phyloP scores from a whole-genome alignment of 2,329 filamentous ascomycete species.

The Talaromyces verruculosus region DNA sequence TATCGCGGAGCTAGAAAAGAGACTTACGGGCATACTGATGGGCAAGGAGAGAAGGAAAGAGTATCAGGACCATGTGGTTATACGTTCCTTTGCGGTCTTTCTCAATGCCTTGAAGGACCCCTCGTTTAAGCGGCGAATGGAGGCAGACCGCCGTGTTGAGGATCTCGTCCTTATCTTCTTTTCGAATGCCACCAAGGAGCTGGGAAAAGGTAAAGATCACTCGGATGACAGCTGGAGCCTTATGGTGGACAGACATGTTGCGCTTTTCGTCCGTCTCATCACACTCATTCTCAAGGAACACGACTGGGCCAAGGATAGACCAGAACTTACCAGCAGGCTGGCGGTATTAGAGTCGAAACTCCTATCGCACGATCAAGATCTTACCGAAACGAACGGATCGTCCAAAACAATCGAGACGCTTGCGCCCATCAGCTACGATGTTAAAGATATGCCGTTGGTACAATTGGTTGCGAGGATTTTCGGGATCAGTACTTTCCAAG shows the following conservation, averaged over 20 bases:
- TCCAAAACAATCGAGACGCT: constrained; percentile 73
- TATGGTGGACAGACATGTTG: constrained; percentile 90
- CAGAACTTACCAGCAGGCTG: constrained; percentile 77
- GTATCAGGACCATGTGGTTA: constrained; percentile 85
- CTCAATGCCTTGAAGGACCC: constrained; percentile 90
- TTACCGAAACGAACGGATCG: constrained; percentile 64
- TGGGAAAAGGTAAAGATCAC: constrained; percentile 71
- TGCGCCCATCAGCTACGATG: constrained; percentile 81
- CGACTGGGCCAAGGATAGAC: constrained; percentile 79
- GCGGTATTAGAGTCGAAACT: constrained; percentile 88
- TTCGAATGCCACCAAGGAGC: constrained; percentile 86
- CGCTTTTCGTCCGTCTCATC: constrained; percentile 86
- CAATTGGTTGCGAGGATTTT: constrained; percentile 85
- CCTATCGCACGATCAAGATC: constrained; percentile 87
- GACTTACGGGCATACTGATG: constrained; percentile 75
- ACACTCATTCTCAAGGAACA: constrained; percentile 76
- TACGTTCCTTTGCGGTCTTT: constrained; percentile 90
- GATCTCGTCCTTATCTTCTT: constrained; percentile 95
- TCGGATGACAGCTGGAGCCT: constrained; percentile 88
- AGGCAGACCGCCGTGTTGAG: constrained; percentile 90
- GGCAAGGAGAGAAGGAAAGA: constrained; percentile 82
- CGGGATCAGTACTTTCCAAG: constrained; percentile 71
- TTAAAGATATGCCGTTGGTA: constrained; percentile 96
- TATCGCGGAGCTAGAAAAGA: constrained; percentile 69
- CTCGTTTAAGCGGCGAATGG: constrained; percentile 83